A percentile compares a stretch with the other conserved stretches of the same genome.
These are phyloP conservation scores for Colletotrichum siamense DNA, from an alignment of 2,329 filamentous ascomycete species.

Conservation along the genomic window DNA sequence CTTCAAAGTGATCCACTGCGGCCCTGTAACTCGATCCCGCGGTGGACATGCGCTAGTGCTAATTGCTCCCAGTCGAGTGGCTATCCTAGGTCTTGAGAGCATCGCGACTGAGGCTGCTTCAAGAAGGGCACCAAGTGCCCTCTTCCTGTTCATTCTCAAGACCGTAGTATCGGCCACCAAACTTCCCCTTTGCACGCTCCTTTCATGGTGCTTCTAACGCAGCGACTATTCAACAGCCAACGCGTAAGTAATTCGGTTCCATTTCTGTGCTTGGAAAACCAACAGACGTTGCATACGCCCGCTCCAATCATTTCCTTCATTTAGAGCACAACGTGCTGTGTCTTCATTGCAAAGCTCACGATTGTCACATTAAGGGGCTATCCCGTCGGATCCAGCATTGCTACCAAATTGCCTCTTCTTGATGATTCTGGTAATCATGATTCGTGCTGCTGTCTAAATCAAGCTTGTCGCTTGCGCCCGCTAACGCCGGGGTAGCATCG, in stretches of 20 bases:
- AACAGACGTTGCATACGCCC: neutral
- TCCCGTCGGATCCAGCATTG: neutral
- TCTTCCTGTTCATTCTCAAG: neutral
- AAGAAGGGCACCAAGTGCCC: rapidly evolving
- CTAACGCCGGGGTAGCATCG: neutral
- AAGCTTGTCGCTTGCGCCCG: neutral
- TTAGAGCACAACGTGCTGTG: rapidly evolving
- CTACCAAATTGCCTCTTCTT: neutral
- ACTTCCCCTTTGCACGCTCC: too few species aligned
- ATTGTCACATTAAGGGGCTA: neutral
- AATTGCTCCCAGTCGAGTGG: rapidly evolving
- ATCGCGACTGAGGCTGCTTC: neutral
- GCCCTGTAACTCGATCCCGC: neutral
- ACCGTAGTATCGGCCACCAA: too few species aligned
- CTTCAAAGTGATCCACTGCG: neutral
- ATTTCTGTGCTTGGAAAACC: rapidly evolving
- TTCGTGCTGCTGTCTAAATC: neutral
- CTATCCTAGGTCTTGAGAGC: neutral
- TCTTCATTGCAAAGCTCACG: neutral
- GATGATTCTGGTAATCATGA: neutral
- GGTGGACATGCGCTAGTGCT: neutral
- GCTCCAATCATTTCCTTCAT: neutral
- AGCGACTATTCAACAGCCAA: neutral
- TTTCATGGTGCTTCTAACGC: rapidly evolving
- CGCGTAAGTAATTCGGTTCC: rapidly evolving